These are phyloP conservation scores for Botrytis byssoidea DNA, from an alignment of 2,329 filamentous ascomycete species.

Conservation along the genomic window DNA sequence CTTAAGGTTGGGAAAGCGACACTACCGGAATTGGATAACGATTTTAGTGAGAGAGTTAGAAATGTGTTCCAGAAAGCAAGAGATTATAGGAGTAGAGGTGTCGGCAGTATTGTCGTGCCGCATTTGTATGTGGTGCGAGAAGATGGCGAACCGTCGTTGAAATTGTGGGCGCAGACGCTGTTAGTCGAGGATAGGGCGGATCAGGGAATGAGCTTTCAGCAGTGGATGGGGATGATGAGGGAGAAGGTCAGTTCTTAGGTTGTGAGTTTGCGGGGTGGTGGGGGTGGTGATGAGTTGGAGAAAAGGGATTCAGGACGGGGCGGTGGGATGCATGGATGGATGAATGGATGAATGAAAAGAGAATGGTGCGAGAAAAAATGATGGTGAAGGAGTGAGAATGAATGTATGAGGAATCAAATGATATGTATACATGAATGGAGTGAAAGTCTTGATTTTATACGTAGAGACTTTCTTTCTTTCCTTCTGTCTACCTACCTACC, in stretches of 20 bases:
- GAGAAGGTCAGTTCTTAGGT: conserved; percentile 73
- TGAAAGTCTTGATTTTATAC: not conserved
- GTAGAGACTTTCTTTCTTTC: not conserved
- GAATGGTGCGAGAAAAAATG: not conserved
- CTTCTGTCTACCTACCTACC: not conserved
- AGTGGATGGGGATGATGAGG: conserved; percentile 87
- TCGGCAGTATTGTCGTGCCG: conserved; percentile 89
- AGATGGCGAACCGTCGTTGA: conserved; percentile 91
- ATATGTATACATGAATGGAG: conserved; percentile 5
- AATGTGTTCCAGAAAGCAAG: conserved; percentile 89
- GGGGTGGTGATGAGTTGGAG: not conserved
- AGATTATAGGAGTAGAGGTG: conserved; percentile 81
- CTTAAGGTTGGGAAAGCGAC: conserved; percentile 89
- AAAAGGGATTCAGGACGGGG: not conserved
- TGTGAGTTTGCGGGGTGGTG: not conserved
- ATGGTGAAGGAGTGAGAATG: not conserved
- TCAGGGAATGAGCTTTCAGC: conserved; percentile 85
- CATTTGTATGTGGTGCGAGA: conserved; percentile 92
- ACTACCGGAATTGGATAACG: conserved; percentile 84
- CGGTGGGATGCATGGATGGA: not conserved
- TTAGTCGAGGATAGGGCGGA: conserved; percentile 93
- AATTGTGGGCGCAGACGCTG: conserved; percentile 95
- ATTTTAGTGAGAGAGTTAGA: conserved; percentile 93
- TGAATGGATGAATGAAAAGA: not conserved
- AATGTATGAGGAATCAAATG: not conserved